Base-by-base conservation (phyloP, 768 basidiomycete genomes). In the Lactifluus subvellereus region DNA sequence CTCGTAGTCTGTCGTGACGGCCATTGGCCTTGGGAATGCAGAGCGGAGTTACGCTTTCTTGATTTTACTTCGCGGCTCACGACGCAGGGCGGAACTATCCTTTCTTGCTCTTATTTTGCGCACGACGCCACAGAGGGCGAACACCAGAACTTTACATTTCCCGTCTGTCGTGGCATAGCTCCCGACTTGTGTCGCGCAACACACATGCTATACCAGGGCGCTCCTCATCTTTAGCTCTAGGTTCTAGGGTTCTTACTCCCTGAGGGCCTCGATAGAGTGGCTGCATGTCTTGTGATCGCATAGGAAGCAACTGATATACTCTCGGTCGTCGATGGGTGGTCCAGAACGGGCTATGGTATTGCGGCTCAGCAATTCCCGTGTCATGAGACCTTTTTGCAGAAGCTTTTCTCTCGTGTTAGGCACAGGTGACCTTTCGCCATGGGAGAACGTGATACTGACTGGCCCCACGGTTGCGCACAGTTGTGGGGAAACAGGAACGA, bases 351-450 rank as follows among this genome's bases (percentile, higher is more conserved):
- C 32, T 35, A 53, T 32, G 9, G 27, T 53, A n/a, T 53, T 37
- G 32, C 59, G 51, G 35, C 18, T 3, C 18, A 50, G 37, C n/a
- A 30, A 14, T 50, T 6, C 18, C 6, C 53, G 32, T 22, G 35
- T 60, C 59, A 60, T 60, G 52, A 37, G 59, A 60, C 52, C 43
- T 13, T 37, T 6, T 33, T 40, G 20, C 49, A 13, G 27, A 30
- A 35, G 10, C 52, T 18, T 1, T 22, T 45, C 27, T 35, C n/a
- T 22, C 9, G 30, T 10, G 48, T 53, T 42, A 43, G 33, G 33
- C 27, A 20, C 22, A 30, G 10, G 27, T 27, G 6, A 43, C 40
- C 51, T 14, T n/a, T 43, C 32, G 22, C 42, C 51, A 43, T 42
- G 32, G 40, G 49, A 42, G 32, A 47, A 20, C 18, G 20, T 47